Base-by-base conservation (phyloP, 2,329 filamentous ascomycete species). In the Hypoxylon sp. region DNA sequence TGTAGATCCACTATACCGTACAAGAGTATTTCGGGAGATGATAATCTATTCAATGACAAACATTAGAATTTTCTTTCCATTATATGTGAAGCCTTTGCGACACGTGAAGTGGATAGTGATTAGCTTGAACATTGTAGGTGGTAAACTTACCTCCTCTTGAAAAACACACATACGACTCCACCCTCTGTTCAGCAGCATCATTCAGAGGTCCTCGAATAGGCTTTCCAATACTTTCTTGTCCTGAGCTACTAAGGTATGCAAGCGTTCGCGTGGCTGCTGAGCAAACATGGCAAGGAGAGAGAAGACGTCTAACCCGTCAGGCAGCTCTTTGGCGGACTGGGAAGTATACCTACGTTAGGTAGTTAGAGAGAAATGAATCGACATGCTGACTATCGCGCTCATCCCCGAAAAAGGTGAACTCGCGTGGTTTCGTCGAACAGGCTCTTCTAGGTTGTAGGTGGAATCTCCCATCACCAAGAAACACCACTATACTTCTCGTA, bases 151-250 rank as follows among this genome's bases (percentile, higher is more conserved):
- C 20, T 53, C 50, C 20, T 53, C 50, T 20, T 53, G 50, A 11
- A 53, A 44, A 19, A 41, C 37, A 20, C 39, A 46, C 24, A 54
- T 54, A 19, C 51, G 39, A 34, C n/a, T 54, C 50, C 50, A 53
- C 37, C 34, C 43, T 20, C 11, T 20, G 28, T 39, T 54, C 24
- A 54, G 17, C n/a, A 54, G 19, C 24, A 54, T n/a, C 24, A 46
- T 46, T 7, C 51, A 39, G 20, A 53, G 37, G 26, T 53, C 24
- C 20, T 54, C 24, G 17, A 44, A n/a, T 10, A 41, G 4, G 32
- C 3, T 11, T 10, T 15, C 4, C 13, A 34, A 15, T 10, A 11
- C 8, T 5, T 34, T 11, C 4, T 34, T 15, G 3, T 34, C 10
- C 3, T 6, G 5, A 10, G 8, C 11, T 3, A 10, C 5, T 34